Base-by-base conservation (phyloP, 768 basidiomycete genomes). In the Podaxis sp. region DNA sequence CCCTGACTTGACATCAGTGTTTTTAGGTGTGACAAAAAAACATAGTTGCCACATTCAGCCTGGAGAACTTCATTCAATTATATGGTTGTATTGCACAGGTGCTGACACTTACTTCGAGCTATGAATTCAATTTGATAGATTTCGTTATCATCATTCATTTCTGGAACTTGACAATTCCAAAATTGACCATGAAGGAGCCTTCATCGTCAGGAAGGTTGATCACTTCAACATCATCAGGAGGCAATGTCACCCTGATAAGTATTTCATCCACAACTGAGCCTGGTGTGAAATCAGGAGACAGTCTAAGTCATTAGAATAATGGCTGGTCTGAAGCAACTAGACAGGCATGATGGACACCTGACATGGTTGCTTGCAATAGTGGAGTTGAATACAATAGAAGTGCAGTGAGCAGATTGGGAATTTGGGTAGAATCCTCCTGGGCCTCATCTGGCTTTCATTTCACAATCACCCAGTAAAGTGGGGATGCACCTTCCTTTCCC, bases 401-500 rank as follows among this genome's bases (percentile, higher is more conserved):
- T 0, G 74, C 69, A 8, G 81, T 79, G 19, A 85, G 71, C 4
- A 89, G 70, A 64, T 82, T 80, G 1, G 76, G 75, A 11, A 74
- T 68, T 19, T 70, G 67, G 2, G 66, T 57, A 11, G 60, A 69
- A 17, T 73, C 73, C 22, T 76, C 71, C 2, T 66, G 66, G 19
- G 69, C 64, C 11, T 70, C 70, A 40, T 81, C 79, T 4, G 77
- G 69, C 0, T 79, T 79, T 2, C 80, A 81, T 61, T 88, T 89
- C 24, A 91, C 73, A 64, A 91, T 84, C 0, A 85, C 85, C 90
- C 90, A 91, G 68, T 91, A 91, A 2, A 91, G 65, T 0, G 88
- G 85, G 0, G 85, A n/a, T n/a, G n/a, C n/a, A n/a, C n/a, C n/a
- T n/a, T n/a, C n/a, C n/a, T n/a, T n/a, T n/a, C n/a, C n/a, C n/a